A percentile compares a stretch with the other conserved stretches of the same genome.
Conservation (phyloP, 495 filamentous ascomycete species). For the Cenococcum geophilum region DNA sequence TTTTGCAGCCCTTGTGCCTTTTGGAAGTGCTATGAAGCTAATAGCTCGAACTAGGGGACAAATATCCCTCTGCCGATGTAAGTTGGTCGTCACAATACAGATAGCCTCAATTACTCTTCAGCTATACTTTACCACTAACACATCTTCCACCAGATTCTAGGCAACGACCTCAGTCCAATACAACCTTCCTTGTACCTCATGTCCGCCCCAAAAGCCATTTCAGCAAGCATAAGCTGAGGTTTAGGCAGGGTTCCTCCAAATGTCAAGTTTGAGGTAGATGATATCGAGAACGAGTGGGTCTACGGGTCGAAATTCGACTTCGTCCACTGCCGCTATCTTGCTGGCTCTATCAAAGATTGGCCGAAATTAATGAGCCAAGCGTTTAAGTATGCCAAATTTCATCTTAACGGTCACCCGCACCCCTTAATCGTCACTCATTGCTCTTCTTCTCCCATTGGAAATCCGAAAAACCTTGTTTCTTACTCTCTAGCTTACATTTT, state of each 20-base stretch:
- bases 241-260: conserved; percentile 42
- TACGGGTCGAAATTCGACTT: conserved; percentile 46
- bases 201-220: conserved; percentile 10
- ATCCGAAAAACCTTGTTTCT: too few relatives aligned
- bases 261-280: conserved; percentile 50
- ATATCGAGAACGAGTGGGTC: conserved; percentile 44
- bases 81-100: not conserved
- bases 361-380: conserved; percentile 33
- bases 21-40: conserved; percentile 18
- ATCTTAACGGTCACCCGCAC: not conserved
- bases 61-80: conserved; percentile 4
- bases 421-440: not conserved
- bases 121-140: not conserved
- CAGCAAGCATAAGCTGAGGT: conserved; percentile 6
- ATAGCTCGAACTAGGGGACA: conserved; percentile 8
- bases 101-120: not conserved
- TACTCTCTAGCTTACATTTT: too few relatives aligned
- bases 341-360: conserved; percentile 47
- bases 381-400: conserved; percentile 28
- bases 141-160: conserved; percentile 8
- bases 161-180: conserved; percentile 34
- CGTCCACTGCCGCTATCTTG: conserved; percentile 50
- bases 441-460: not conserved
- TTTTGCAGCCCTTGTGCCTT: not conserved
- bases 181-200: conserved; percentile 37